A percentile compares a stretch with the other conserved stretches of the same genome.
phyloP scores from a whole-genome alignment of 345 rosid species.

The Cochlearia excelsa region DNA sequence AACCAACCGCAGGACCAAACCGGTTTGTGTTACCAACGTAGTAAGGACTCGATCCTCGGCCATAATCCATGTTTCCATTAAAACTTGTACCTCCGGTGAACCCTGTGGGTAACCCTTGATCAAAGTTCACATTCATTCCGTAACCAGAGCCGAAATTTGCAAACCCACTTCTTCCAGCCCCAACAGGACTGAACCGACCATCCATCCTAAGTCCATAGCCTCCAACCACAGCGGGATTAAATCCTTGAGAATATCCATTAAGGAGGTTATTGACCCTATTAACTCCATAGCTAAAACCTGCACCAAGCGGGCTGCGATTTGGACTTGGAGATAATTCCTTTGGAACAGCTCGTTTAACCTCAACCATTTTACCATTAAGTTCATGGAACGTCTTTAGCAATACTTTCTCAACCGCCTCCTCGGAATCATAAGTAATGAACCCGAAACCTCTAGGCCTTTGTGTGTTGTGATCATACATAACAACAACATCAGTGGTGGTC shows the following conservation, averaged over 20 bases:
- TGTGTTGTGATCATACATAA: conserved; percentile 95
- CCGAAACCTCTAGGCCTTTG: conserved; percentile 98
- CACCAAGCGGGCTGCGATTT: conserved; percentile 66
- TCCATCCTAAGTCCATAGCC: conserved; percentile 66
- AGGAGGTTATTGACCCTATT: conserved; percentile 67
- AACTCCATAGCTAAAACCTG: conserved; percentile 58
- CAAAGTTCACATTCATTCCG: conserved; percentile 74
- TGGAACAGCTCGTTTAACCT: conserved; percentile 97
- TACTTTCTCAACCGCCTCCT: conserved; percentile 90
- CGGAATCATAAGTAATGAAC: conserved; percentile 71
- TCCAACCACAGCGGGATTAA: conserved; percentile 44
- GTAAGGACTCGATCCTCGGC: conserved; percentile 65
- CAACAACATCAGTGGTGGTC: conserved; percentile 74
- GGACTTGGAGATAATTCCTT: conserved; percentile 87
- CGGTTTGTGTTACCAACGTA: conserved; percentile 64
- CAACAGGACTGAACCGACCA: conserved; percentile 73
- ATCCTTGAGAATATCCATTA: conserved; percentile 70
- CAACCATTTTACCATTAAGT: conserved; percentile 97
- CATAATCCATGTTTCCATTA: conserved; percentile 59
- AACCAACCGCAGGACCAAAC: conserved; percentile 65
- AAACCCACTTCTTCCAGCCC: conserved; percentile 58
- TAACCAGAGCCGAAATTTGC: conserved; percentile 44
- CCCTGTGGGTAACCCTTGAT: conserved; percentile 62
- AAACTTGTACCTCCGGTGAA: conserved; percentile 58
- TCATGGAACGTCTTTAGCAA: conserved; percentile 87